Evolutionary conservation across 352 stramenopile species (phyloP).

Genomic region (Pythium periplocum): DNA sequence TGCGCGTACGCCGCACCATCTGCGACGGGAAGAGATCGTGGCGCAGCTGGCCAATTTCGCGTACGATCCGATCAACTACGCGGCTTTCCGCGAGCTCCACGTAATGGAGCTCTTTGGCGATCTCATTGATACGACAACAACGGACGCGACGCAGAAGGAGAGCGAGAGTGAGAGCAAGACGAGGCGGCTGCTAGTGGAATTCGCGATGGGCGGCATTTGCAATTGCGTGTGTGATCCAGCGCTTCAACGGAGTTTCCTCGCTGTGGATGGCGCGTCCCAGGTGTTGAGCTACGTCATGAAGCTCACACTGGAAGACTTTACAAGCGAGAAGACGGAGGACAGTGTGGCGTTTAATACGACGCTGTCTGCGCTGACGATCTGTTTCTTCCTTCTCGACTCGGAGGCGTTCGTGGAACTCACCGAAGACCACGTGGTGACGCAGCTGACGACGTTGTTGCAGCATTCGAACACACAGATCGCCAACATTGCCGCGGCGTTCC

Average conservation of each 20-base stretch:
- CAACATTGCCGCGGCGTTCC: slow-evolving; percentile 42
- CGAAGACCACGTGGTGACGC: slow-evolving; percentile 19
- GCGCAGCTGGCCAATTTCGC: slow-evolving; percentile 81
- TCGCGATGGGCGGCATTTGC: slow-evolving; percentile 67
- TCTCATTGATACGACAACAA: slow-evolving; percentile 13
- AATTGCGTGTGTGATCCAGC: slow-evolving; percentile 64
- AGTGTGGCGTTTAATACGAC: slow-evolving; percentile 26
- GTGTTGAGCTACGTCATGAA: slow-evolving; percentile 38
- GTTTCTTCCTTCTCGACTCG: slow-evolving; percentile 70
- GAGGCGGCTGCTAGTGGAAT: slow-evolving; percentile 47
- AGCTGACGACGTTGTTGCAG: slow-evolving; percentile 25
- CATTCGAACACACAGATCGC: slow-evolving; percentile 38
- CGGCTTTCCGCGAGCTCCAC: slow-evolving; percentile 38
- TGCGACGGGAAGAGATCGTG: slow-evolving; percentile 70
- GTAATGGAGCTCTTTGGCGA: slow-evolving; percentile 70
- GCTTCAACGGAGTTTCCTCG: slow-evolving; percentile 54
- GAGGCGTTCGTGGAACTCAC: slow-evolving; percentile 36
- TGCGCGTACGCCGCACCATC: slow-evolving; percentile 44
- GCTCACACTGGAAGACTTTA: slow-evolving; percentile 13
- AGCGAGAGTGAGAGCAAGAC: slow-evolving; percentile 2
- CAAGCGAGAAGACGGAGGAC: slow-evolving; percentile 1
- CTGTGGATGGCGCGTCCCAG: slow-evolving; percentile 36
- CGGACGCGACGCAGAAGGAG: neutral
- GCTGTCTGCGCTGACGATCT: slow-evolving; percentile 50
- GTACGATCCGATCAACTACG: slow-evolving; percentile 85